phyloP scores from a whole-genome alignment of 2,329 filamentous ascomycete species.

The Exophiala sp. region DNA sequence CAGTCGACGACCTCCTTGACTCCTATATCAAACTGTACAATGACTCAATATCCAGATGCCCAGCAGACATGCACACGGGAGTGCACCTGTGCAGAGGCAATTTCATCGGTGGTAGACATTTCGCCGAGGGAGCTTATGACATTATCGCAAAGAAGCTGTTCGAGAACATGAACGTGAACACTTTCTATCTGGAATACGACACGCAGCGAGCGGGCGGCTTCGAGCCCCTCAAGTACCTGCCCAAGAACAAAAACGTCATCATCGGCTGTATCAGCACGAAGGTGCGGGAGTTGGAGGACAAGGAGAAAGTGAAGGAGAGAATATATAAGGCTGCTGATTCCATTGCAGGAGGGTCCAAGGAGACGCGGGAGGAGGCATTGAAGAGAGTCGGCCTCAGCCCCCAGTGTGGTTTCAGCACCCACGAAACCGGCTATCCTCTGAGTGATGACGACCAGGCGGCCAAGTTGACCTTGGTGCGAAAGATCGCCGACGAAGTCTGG shows the following conservation, averaged over 20 bases:
- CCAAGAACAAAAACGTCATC: conserved; percentile 57
- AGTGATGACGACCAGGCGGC: conserved; percentile 63
- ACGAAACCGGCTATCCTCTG: conserved; percentile 65
- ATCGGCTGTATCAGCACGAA: conserved; percentile 60
- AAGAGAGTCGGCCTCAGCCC: conserved; percentile 61
- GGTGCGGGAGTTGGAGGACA: conserved; percentile 55
- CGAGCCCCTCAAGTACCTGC: conserved; percentile 56
- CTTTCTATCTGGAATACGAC: conserved; percentile 64
- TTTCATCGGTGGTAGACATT: conserved; percentile 59
- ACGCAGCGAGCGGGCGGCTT: conserved; percentile 59
- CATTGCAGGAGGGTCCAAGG: conserved; percentile 60
- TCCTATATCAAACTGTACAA: conserved; percentile 71
- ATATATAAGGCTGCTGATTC: conserved; percentile 59
- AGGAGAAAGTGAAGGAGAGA: conserved; percentile 55
- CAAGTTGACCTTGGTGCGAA: conserved; percentile 63
- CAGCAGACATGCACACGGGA: conserved; percentile 65
- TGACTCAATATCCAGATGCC: conserved; percentile 57
- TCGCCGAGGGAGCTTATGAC: conserved; percentile 62
- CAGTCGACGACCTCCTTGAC: conserved; percentile 64
- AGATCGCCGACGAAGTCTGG: conserved; percentile 68
- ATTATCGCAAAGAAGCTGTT: conserved; percentile 61
- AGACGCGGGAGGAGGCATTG: conserved; percentile 62
- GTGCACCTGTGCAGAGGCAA: conserved; percentile 66
- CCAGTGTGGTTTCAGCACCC: conserved; percentile 66
- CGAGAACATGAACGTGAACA: conserved; percentile 55